Conservation (phyloP, 2,329 filamentous ascomycete species). For the Trichoderma gracile region DNA sequence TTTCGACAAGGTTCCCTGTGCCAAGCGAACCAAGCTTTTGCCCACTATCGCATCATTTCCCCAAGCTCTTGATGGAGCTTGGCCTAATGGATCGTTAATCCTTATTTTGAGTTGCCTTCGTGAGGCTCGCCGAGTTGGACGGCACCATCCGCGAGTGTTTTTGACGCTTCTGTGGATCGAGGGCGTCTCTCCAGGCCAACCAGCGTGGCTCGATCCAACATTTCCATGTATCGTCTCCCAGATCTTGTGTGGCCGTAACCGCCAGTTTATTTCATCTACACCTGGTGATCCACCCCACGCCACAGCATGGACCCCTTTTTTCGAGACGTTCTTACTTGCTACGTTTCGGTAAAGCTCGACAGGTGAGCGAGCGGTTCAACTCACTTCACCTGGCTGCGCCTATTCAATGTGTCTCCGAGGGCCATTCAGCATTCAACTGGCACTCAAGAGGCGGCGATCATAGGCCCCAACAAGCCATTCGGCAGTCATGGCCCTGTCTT, state of each 20-base stretch:
- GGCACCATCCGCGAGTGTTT: slow-evolving; percentile 21
- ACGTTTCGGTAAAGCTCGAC: not conserved
- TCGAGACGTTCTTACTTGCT: not conserved
- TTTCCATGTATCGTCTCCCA: not conserved
- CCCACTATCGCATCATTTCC: not conserved
- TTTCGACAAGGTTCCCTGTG: slow-evolving; percentile 15
- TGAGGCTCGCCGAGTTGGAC: slow-evolving; percentile 5
- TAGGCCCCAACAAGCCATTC: not conserved
- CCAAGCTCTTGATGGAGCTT: not conserved
- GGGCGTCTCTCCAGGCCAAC: slow-evolving; percentile 5
- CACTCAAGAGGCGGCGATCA: not conserved
- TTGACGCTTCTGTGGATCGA: not conserved
- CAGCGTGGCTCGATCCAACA: slow-evolving; percentile 14
- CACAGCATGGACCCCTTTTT: not conserved
- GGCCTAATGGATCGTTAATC: not conserved
- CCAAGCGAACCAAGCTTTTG: slow-evolving; percentile 21
- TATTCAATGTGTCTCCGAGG: not conserved
- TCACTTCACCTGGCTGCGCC: not conserved
- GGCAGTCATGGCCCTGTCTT: slow-evolving; percentile 3
- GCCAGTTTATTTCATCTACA: not conserved
- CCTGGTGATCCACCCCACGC: not conserved
- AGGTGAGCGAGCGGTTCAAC: not conserved
- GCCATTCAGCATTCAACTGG: not conserved
- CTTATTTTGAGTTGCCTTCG: not conserved
- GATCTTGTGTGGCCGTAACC: slow-evolving; percentile 16